Percentiles rank a stretch among this genome's conserved stretches.
phyloP scores from a whole-genome alignment of 2,329 filamentous ascomycete genomes.

The Ploettnerulaceae sp. region DNA sequence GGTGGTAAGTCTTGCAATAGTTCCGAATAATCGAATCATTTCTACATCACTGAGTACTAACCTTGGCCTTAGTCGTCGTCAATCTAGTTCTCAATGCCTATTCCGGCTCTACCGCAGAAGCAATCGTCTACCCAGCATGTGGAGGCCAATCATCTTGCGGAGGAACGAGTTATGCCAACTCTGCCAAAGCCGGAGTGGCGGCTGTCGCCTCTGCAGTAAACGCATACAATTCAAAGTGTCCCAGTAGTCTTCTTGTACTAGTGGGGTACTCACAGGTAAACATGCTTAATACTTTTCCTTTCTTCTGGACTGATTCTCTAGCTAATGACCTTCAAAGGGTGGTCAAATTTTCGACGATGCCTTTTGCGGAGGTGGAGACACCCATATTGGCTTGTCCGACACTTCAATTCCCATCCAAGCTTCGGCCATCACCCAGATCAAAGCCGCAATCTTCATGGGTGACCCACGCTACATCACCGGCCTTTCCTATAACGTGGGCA shows the following conservation, averaged over 20 bases:
- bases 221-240: slow-evolving; percentile 51
- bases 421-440: slow-evolving; percentile 49
- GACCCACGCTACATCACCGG: slow-evolving; percentile 54
- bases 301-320: too few relatives aligned
- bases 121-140: slow-evolving; percentile 57
- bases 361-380: slow-evolving; percentile 52
- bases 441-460: slow-evolving; percentile 62
- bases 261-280: slow-evolving; percentile 58
- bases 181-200: slow-evolving; percentile 50
- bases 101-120: slow-evolving; percentile 48
- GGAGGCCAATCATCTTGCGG: slow-evolving; percentile 56
- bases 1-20: slow-evolving; percentile 19
- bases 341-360: slow-evolving; percentile 60
- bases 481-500: slow-evolving; percentile 56
- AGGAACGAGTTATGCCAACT: slow-evolving; percentile 54
- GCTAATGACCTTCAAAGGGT: slow-evolving; percentile 38
- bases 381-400: slow-evolving; percentile 42
- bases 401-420: slow-evolving; percentile 42
- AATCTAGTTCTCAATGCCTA: slow-evolving; percentile 45
- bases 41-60: neutral
- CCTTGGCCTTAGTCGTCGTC: slow-evolving; percentile 38
- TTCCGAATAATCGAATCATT: neutral
- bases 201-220: slow-evolving; percentile 58
- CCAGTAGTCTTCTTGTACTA: slow-evolving; percentile 52
- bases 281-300: neutral